A percentile compares a stretch with the other conserved stretches of the same genome.
phyloP scores from a whole-genome alignment of 495 filamentous ascomycete species.

The Trichoderma reesei region DNA sequence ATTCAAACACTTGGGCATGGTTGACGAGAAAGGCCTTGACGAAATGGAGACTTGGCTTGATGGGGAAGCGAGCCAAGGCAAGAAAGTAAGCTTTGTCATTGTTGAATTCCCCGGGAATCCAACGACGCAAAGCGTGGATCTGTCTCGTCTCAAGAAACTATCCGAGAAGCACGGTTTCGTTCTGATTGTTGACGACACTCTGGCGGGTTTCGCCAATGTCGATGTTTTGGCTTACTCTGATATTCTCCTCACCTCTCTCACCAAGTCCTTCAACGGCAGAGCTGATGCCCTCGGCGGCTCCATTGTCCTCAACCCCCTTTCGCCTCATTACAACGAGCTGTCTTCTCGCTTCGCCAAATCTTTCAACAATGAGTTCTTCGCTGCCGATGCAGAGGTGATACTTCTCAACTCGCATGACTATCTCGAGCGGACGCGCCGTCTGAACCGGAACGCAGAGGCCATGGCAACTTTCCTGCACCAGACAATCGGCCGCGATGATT shows the following conservation, averaged over 20 bases:
- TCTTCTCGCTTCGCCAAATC: conserved; percentile 18
- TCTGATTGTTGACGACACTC: conserved; percentile 40
- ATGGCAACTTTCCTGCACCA: conserved; percentile 28
- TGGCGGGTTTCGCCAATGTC: conserved; percentile 40
- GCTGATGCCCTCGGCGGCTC: conserved; percentile 44
- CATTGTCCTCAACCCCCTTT: conserved; percentile 31
- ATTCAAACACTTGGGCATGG: conserved; percentile 30
- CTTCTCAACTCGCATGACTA: conserved; percentile 33
- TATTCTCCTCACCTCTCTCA: conserved; percentile 36
- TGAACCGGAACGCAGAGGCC: conserved; percentile 34
- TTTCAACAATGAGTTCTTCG: conserved; percentile 33
- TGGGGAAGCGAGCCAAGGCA: conserved; percentile 20
- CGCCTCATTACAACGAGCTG: conserved; percentile 21
- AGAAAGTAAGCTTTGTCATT: conserved; percentile 26
- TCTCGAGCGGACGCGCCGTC: conserved; percentile 25
- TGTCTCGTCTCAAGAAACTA: conserved; percentile 27
- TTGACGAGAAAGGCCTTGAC: conserved; percentile 26
- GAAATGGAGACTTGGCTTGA: conserved; percentile 29
- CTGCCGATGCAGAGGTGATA: conserved; percentile 30
- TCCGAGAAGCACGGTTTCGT: conserved; percentile 36
- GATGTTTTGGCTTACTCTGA: conserved; percentile 33
- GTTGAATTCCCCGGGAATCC: conserved; percentile 42
- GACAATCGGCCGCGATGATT: conserved; percentile 14
- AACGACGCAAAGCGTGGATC: conserved; percentile 30
- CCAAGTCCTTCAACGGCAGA: conserved; percentile 42